Evolutionary conservation across 306 rosid species (phyloP), one percentile per base, ranked within the genome.

Genomic region (Hippophae tibetana): DNA sequence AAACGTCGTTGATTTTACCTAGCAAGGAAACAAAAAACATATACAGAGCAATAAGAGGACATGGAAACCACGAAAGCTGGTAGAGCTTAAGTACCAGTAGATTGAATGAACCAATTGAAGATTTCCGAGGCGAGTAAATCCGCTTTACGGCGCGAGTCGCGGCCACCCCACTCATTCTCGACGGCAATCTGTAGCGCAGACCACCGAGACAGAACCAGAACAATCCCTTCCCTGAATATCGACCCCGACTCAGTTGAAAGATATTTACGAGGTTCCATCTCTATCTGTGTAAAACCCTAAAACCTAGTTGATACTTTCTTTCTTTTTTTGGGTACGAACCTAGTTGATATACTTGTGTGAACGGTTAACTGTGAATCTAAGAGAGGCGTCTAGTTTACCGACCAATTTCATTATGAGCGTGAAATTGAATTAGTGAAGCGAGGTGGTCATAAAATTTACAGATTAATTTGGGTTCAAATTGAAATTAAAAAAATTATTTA

Each of bases 81-180:
- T 46, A 9, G 8, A 9, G 6, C 13, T 10, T 13, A 46, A 1
- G 8, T 6, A 18, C 13, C 13, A 47, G 9, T 73, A 66, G 81
- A 58, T 38, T 64, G 80, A 60, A 72, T 60, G 72, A 80, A 74
- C 84, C 89, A 84, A 13, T 79, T 57, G 57, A 78, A 48, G 13
- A 78, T 42, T 2, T 84, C 74, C 46, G 69, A 38, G 53, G 54
- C 56, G 14, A 85, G 60, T 55, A 72, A 73, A 5, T 83, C 75
- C 0, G 84, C 71, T 69, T 83, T 89, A 40, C 47, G 63, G 47
- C 58, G 69, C 5, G 96, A 87, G 47, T 79, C 77, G 14, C 75
- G 83, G 68, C 94, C 94, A 23, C 96, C 90, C 94, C 94, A 85
- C 59, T 85, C 84, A 58, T 81, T 85, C 47, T 89, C 83, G 47